Evolutionary conservation across 768 basidiomycete genomes (phyloP), one percentile per base, ranked within the genome.

Genomic region (Tulasnella sp.): DNA sequence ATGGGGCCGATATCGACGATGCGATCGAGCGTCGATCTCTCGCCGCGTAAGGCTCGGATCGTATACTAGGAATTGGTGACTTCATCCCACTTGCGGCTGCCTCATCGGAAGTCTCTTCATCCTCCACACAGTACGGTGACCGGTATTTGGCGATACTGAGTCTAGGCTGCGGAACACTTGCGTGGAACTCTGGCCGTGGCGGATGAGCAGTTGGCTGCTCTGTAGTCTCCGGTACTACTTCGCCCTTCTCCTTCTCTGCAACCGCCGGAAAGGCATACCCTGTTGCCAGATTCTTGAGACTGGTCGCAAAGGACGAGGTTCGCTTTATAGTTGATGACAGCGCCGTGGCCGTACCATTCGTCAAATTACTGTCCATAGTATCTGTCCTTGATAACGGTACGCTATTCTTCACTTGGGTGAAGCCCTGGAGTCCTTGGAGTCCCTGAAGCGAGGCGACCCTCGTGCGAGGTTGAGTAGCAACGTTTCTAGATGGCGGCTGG

Each of bases 241-340:
- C 50, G 23, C 29, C 45, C 24, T 49, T 44, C 11, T 43, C 55
- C 29, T 47, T 56, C 2, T 56, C 55, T 17, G 55, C 41, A 7
- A 47, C 34, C 10, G 45, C 23, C 10, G 54, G 61, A 42, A 58
- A 58, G 8, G 61, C 48, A 30, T 56, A 60, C 19, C 61, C 61
- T 23, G 51, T 49, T 5, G 64, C 64, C 1, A 90, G 73, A 21
- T 76, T 80, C 67, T 83, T 83, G 11, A 90, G 74, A 3, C 83
- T 83, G 61, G 82, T 86, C 9, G 88, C 88, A 63, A 91, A 85
- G 2, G 88, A 87, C 3, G 86, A 84, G 0, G 88, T 89, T 9
- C 88, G 81, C 54, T 82, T 78, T 27, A 91, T 68, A 3, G 86
- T 88, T 68, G 78, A 84, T 9, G 80, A 24, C n/a, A 56, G 38